Evolutionary conservation across 148 eudicot species (phyloP), one percentile per base, ranked within the genome.

Genomic region (Nepenthes gracilis): DNA sequence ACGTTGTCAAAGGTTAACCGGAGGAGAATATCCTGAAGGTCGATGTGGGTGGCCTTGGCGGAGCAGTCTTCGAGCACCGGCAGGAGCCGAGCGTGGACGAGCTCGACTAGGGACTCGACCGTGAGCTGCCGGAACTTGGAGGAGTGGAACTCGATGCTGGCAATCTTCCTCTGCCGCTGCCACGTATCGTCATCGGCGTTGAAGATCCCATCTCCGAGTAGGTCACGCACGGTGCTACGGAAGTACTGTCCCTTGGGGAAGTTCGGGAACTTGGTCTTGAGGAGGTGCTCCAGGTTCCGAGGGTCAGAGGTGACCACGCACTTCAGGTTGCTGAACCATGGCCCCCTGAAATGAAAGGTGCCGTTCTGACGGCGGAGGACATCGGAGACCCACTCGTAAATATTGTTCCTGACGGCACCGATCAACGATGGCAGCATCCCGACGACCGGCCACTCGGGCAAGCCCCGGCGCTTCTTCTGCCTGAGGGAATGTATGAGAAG

Each of bases 231-330:
- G 6, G 85, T 70, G 63, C 43, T 67, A 2, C 91, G 70, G 50
- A 84, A 86, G 50, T 82, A 90, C 23, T 37, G 75, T 0, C 97
- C 97, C 50, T 90, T 90, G 0, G 97, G 95, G 52, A 78, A 90
- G 58, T 77, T 83, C 0, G 73, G 6, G 38, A 90, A 90, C 55
- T 69, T 82, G 4, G 86, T 70, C 74, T 90, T 90, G 49, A 90
- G 77, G 9, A 90, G 75, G 59, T 90, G 75, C 72, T 90, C 97
- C 9, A 90, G 58, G 65, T 90, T 90, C 0, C 97, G 69, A 0
- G 95, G 95, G 67, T 90, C 97, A 1, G 97, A 70, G 4, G 97
- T 90, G 4, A 90, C 80, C 3, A 90, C 83, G 51, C 97, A 90
- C 48, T 90, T 80, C 45, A 90, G 84, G 65, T 68, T 86, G 1